Base-by-base conservation (phyloP, 129 eudicot genomes). In the Gnaphalium uliginosum region DNA sequence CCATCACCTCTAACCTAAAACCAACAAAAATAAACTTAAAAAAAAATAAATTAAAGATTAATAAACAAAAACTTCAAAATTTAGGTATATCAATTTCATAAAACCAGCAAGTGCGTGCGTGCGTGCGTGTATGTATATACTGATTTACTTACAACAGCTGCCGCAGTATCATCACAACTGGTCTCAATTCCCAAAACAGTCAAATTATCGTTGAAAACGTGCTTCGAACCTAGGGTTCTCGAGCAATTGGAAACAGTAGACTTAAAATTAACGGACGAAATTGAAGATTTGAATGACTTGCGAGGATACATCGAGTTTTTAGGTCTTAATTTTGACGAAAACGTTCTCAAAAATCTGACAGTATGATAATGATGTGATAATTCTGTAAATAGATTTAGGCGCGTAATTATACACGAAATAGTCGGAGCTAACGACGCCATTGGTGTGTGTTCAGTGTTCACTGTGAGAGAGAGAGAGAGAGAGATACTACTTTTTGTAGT, bases 81-180 rank as follows among this genome's bases (percentile, higher is more conserved):
- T 41, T 68, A 80, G 33, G 22, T 17, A 62, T 59, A 27, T 17
- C 15, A 61, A 37, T 60, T 58, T 8, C 27, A 72, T 62, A 64
- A n/a, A n/a, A n/a, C n/a, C n/a, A n/a, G n/a, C n/a, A n/a, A n/a
- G n/a, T n/a, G n/a, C n/a, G n/a, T n/a, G n/a, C n/a, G n/a, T n/a
- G n/a, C n/a, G n/a, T n/a, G n/a, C n/a, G n/a, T n/a, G n/a, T n/a
- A n/a, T n/a, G n/a, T n/a, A n/a, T n/a, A n/a, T n/a, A 29, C 26
- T 61, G 65, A 2, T 60, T 59, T 30, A 81, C 93, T 82, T 89
- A 92, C 98, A 81, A 93, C 96, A 63, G 98, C 96, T 4, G 98
- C 98, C 5, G 96, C 96, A 33, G 98, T 93, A 46, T 93, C 96
- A 58, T 93, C 98, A 43, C 96, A 93, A 65, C 98, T 93, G 1